phyloP scores from a whole-genome alignment of 2,329 filamentous ascomycete genomes.

The Ceratocystis cacaofunesta region DNA sequence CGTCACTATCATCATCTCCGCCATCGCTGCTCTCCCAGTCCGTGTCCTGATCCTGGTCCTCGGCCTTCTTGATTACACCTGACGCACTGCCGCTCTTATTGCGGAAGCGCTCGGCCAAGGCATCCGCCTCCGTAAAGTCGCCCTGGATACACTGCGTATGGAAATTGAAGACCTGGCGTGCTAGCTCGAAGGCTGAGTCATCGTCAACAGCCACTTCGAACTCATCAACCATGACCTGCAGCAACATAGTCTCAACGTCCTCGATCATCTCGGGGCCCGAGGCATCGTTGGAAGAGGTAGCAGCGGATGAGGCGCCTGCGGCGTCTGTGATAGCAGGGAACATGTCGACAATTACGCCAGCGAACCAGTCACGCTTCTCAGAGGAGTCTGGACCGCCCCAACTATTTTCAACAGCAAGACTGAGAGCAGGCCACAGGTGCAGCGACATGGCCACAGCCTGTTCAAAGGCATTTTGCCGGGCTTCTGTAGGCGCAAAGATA shows the following conservation, averaged over 20 bases:
- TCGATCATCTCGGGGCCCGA: slow-evolving; percentile 38
- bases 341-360: slow-evolving; percentile 70
- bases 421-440: slow-evolving; percentile 76
- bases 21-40: slow-evolving; percentile 51
- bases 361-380: slow-evolving; percentile 95
- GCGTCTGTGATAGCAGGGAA: slow-evolving; percentile 49
- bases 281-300: slow-evolving; percentile 21
- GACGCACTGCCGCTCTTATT: slow-evolving; percentile 43
- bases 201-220: slow-evolving; percentile 91
- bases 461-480: slow-evolving; percentile 57
- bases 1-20: slow-evolving; percentile 37
- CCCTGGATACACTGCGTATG: slow-evolving; percentile 49
- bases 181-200: slow-evolving; percentile 62
- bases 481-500: slow-evolving; percentile 26
- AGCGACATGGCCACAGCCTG: slow-evolving; percentile 73
- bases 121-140: slow-evolving; percentile 48
- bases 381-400: slow-evolving; percentile 73
- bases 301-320: slow-evolving; percentile 20
- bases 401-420: slow-evolving; percentile 68
- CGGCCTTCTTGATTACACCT: slow-evolving; percentile 35
- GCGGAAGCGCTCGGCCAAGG: slow-evolving; percentile 47
- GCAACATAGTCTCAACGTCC: slow-evolving; percentile 69
- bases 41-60: slow-evolving; percentile 34
- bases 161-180: slow-evolving; percentile 54
- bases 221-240: slow-evolving; percentile 89